phyloP scores from a whole-genome alignment of 2,329 filamentous ascomycete species.

The Fusarium paranaense region DNA sequence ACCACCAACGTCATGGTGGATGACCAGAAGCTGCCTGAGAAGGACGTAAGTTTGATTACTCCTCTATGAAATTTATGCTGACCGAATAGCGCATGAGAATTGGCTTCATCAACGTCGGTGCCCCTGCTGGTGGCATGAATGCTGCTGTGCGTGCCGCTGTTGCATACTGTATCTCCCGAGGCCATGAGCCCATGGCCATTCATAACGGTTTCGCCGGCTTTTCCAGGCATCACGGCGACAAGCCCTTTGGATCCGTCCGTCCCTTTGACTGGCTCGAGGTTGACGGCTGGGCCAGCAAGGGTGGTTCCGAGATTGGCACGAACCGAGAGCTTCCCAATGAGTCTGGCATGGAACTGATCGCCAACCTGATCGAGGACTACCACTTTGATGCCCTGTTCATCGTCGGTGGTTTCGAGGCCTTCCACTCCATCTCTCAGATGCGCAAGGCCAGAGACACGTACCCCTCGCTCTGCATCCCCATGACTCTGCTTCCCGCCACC shows the following conservation, averaged over 20 bases:
- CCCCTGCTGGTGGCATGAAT: constrained; percentile 98
- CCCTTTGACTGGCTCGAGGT: constrained; percentile 93
- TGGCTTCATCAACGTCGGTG: constrained; percentile 96
- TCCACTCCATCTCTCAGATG: constrained; percentile 89
- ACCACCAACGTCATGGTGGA: constrained; percentile 86
- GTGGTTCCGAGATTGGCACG: constrained; percentile 97
- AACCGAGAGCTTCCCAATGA: constrained; percentile 93
- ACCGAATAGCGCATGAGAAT: constrained; percentile 83
- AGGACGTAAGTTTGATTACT: constrained; percentile 68
- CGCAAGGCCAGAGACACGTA: constrained; percentile 83
- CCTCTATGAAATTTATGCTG: background rate
- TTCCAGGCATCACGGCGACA: constrained; percentile 87
- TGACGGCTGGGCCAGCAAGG: constrained; percentile 94
- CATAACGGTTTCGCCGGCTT: constrained; percentile 98
- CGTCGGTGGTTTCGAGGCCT: constrained; percentile 95
- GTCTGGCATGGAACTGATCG: constrained; percentile 83
- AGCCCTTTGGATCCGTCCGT: constrained; percentile 84
- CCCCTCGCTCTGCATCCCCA: constrained; percentile 90
- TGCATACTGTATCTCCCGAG: constrained; percentile 89
- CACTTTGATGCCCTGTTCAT: constrained; percentile 92
- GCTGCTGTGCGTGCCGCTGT: constrained; percentile 93
- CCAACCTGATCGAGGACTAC: constrained; percentile 85
- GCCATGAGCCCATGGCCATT: constrained; percentile 92
- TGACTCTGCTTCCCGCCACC: constrained; percentile 92
- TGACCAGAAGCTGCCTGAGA: constrained; percentile 72